These are phyloP conservation scores for Aspergillus pseudoviridinutans DNA, from an alignment of 2,329 filamentous ascomycete species.

Conservation along the genomic window DNA sequence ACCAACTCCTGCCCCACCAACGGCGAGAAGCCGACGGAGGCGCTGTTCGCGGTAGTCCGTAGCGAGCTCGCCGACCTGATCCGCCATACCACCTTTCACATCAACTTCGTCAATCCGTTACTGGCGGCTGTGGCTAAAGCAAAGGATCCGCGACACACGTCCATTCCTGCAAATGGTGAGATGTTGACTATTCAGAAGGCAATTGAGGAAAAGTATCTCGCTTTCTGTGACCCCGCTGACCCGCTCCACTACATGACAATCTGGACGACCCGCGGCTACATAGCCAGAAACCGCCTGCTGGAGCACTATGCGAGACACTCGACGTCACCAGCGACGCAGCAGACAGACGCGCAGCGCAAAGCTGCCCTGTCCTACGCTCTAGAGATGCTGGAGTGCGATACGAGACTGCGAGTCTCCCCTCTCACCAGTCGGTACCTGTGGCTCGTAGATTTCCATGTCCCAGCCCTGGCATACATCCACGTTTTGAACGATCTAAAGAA, in stretches of 20 bases:
- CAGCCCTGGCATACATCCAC: constrained; percentile 48
- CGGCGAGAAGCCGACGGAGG: constrained; percentile 36
- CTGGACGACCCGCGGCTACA: constrained; percentile 41
- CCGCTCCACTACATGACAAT: constrained; percentile 47
- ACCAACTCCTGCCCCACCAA: constrained; percentile 33
- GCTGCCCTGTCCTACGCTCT: constrained; percentile 28
- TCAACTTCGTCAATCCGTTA: constrained; percentile 45
- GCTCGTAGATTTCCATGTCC: constrained; percentile 45
- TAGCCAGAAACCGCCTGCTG: constrained; percentile 51
- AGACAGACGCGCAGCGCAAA: constrained; percentile 29
- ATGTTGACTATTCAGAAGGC: constrained; percentile 29
- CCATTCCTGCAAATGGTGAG: too few relatives aligned
- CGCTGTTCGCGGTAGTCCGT: constrained; percentile 43
- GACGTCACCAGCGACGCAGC: constrained; percentile 9
- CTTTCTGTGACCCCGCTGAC: constrained; percentile 37
- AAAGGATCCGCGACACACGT: too few relatives aligned
- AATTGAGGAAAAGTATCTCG: constrained; percentile 47
- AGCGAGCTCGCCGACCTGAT: constrained; percentile 42
- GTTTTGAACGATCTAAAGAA: constrained; percentile 41
- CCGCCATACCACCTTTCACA: constrained; percentile 37
- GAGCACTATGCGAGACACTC: constrained; percentile 42
- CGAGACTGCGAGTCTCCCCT: constrained; percentile 41
- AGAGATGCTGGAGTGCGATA: constrained; percentile 45
- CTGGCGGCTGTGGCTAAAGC: constrained; percentile 16
- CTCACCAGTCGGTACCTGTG: constrained; percentile 42